Evolutionary conservation across 108 stramenopile genomes (phyloP).

Genomic region (Aurantiochytrium sp.): DNA sequence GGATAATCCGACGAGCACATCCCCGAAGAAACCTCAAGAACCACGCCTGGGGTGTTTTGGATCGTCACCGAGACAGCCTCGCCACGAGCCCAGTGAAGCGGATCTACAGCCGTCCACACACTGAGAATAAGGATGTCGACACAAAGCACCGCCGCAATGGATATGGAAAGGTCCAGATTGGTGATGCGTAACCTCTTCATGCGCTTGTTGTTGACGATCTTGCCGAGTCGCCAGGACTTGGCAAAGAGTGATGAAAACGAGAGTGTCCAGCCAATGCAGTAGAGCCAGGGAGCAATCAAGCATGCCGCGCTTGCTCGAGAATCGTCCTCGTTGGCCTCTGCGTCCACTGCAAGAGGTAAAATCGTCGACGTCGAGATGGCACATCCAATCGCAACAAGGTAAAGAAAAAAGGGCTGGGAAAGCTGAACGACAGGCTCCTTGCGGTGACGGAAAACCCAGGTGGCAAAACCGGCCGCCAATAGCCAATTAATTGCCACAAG

Average conservation of each 20-base stretch:
- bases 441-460: background rate
- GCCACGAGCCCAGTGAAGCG: background rate
- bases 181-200: background rate
- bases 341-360: background rate
- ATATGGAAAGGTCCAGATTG: background rate
- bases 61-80: background rate
- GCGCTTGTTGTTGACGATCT: background rate
- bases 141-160: background rate
- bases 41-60: background rate
- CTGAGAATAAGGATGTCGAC: background rate
- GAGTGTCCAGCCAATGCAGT: background rate
- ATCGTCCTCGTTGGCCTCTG: background rate
- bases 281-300: background rate
- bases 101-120: background rate
- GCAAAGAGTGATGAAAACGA: background rate
- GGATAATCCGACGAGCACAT: background rate
- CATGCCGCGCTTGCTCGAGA: background rate
- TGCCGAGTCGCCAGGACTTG: background rate
- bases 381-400: background rate
- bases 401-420: background rate
- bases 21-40: background rate
- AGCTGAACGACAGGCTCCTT: constrained; percentile 5
- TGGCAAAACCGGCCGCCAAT: background rate
- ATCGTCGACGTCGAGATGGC: background rate
- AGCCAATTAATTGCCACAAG: constrained; percentile 32